Evolutionary conservation across 345 rosid genomes (phyloP).

Genomic region (Salix suchowensis): DNA sequence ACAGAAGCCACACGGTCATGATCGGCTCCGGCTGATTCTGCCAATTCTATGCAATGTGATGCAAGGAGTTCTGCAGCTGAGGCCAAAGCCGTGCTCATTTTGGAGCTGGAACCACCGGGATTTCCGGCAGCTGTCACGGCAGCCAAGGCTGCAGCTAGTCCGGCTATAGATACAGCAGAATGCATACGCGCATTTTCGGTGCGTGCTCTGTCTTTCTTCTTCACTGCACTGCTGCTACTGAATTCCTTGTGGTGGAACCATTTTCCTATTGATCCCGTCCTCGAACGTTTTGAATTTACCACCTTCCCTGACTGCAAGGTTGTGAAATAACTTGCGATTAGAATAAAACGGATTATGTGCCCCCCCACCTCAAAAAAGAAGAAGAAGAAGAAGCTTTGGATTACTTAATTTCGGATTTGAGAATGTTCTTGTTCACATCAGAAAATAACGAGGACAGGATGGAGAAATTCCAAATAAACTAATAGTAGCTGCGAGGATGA

Average conservation of each 20-base stretch:
- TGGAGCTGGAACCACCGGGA: conserved; percentile 40
- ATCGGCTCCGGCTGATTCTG: conserved; percentile 72
- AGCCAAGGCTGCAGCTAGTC: conserved; percentile 91
- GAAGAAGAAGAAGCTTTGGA: neutral
- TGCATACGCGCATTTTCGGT: conserved; percentile 72
- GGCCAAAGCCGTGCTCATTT: conserved; percentile 70
- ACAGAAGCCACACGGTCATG: conserved; percentile 64
- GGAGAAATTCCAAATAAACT: neutral
- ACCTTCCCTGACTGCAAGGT: conserved; percentile 48
- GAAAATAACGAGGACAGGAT: neutral
- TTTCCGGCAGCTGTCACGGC: conserved; percentile 62
- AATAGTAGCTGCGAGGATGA: neutral
- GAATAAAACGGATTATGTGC: neutral
- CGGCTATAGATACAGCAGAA: conserved; percentile 77
- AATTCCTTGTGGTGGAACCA: conserved; percentile 80
- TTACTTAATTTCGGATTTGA: neutral
- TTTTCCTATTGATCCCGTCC: conserved; percentile 63
- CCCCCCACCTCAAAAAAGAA: neutral
- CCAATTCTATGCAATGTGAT: conserved; percentile 79
- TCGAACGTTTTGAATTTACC: conserved; percentile 39
- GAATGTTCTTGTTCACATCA: neutral
- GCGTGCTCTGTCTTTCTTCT: conserved; percentile 75
- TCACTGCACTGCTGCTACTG: conserved; percentile 33
- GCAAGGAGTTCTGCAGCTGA: conserved; percentile 90
- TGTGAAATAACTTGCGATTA: neutral